Conservation (phyloP, 805 yeast species). For the Nakazawaea peltata region DNA sequence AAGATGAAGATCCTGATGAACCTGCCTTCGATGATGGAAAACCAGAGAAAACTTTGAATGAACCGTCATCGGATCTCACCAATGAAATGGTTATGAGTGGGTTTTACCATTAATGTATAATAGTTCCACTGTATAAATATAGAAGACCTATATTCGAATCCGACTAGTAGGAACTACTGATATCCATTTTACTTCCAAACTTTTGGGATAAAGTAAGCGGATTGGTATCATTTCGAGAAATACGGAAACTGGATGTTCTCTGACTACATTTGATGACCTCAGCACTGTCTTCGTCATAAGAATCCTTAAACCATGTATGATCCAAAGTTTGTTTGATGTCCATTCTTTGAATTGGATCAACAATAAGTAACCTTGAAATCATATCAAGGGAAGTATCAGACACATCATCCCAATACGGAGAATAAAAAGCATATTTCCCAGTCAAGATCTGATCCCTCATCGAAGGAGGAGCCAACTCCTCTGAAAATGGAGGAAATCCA, state of each 20-base stretch:
- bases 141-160: not conserved
- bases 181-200: slow-evolving; percentile 4
- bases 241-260: slow-evolving; percentile 1
- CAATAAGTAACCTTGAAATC: slow-evolving; percentile 51
- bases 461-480: slow-evolving; percentile 70
- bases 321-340: slow-evolving; percentile 12
- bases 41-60: not conserved
- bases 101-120: slow-evolving; percentile 1
- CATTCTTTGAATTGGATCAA: slow-evolving; percentile 37
- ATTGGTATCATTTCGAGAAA: slow-evolving; percentile 3
- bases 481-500: slow-evolving; percentile 83
- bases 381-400: slow-evolving; percentile 59
- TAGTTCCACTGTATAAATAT: not conserved
- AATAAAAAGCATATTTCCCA: slow-evolving; percentile 65
- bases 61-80: slow-evolving; percentile 1
- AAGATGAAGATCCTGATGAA: slow-evolving; percentile 10
- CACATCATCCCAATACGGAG: slow-evolving; percentile 74
- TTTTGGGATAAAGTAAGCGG: slow-evolving; percentile 7
- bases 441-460: slow-evolving; percentile 67
- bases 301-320: slow-evolving; percentile 8
- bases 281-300: not conserved
- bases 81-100: slow-evolving; percentile 9
- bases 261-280: not conserved
- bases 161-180: not conserved
- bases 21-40: slow-evolving; percentile 7